These are phyloP conservation scores for Talaromyces nanjingensis DNA, from an alignment of 495 filamentous ascomycete genomes.

Conservation along the genomic window DNA sequence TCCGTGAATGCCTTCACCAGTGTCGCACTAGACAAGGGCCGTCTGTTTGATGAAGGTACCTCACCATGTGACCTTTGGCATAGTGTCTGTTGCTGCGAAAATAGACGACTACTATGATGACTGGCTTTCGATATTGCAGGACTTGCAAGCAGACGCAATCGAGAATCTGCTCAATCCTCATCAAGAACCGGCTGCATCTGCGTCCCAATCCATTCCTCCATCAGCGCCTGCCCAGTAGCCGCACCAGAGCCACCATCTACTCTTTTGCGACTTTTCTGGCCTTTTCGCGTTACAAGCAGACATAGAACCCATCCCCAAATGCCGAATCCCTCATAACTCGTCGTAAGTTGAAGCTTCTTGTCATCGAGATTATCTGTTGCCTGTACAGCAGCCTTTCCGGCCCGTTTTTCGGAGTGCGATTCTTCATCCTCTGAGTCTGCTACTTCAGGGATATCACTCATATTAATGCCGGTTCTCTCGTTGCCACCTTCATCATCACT, in stretches of 20 bases:
- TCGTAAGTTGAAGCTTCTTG: constrained; percentile 79
- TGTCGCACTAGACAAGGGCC: no score
- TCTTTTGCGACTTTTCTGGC: constrained; percentile 20
- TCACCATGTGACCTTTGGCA: no score
- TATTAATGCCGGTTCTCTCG: constrained; percentile 20
- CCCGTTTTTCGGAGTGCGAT: constrained; percentile 21
- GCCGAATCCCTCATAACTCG: constrained; percentile 87
- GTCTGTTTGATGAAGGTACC: no score
- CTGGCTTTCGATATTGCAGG: no score
- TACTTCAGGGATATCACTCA: constrained; percentile 32
- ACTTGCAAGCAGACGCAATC: background rate
- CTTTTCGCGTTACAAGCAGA: constrained; percentile 74
- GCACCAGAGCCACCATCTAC: constrained; percentile 15
- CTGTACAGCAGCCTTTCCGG: background rate
- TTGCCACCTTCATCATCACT: constrained; percentile 35
- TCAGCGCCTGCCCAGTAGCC: constrained; percentile 61
- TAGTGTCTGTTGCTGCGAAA: background rate
- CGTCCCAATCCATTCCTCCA: constrained; percentile 90
- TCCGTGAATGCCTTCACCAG: no score
- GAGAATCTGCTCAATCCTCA: constrained; percentile 27
- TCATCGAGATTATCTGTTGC: constrained; percentile 45
- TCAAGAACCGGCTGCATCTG: constrained; percentile 44
- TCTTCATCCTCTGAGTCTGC: background rate
- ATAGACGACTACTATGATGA: background rate
- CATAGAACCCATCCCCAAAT: constrained; percentile 91